Evolutionary conservation across 2,329 filamentous ascomycete species (phyloP), one percentile per base, ranked within the genome.

Genomic region (Exophiala calicioides): DNA sequence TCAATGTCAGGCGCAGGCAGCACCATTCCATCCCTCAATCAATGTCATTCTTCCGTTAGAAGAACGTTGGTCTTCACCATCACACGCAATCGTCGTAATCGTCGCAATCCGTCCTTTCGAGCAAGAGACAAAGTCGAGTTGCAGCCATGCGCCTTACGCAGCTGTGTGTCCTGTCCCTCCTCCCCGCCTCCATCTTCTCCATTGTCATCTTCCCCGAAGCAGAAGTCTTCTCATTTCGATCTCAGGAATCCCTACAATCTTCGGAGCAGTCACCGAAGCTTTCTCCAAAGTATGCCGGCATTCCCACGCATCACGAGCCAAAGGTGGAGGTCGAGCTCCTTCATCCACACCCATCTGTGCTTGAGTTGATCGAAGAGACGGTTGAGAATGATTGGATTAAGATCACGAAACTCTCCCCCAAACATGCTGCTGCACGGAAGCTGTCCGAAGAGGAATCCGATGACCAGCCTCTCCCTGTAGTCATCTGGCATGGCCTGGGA

Each of bases 401-500:
- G 29, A 44, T 55, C 24, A 55, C 52, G 3, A 55, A 38, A 37
- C 31, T 52, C 2, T 43, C 48, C 3, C 52, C 52, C 5, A 42
- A 46, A 16, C 13, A 24, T 24, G 30, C 18, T 9, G 15, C 13
- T 7, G 24, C 27, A 3, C 13, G 43, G 9, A 27, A 29, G 31
- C 16, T 15, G 7, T 19, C 9, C n/a, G 41, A 18, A 7, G 51
- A 46, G 20, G 48, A 47, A 16, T 26, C 51, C 16, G 48, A 58
- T 18, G 55, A 56, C 9, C 29, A 48, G 19, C 89, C 88, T 3
- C 79, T 96, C 21, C 93, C 93, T 1, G 77, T 98, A 26, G 79
- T 98, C 50, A 87, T 98, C 70, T 98, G 93, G 93, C 93, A 98
- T 68, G 93, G 82, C 47, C 71, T 84, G n/a, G 81, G 81, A 57